Evolutionary conservation across 2,329 filamentous ascomycete species (phyloP).

Genomic region (Aphanocladium album): DNA sequence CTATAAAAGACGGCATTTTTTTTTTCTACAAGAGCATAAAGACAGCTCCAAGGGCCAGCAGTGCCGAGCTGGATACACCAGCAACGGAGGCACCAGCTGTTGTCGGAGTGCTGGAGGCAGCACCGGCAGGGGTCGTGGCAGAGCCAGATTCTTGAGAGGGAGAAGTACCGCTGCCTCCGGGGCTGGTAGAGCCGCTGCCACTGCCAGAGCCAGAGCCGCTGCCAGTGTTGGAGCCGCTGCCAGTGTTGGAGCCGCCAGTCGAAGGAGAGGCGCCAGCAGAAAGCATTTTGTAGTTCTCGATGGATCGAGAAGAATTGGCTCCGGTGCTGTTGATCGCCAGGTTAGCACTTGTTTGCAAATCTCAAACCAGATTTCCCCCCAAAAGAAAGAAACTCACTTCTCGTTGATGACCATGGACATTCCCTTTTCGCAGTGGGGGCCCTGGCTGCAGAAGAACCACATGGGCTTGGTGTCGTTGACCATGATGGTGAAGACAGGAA

Average conservation of each 20-base stretch:
- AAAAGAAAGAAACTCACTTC: conserved; percentile 45
- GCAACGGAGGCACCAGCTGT: conserved; percentile 20
- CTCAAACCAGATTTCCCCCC: not conserved
- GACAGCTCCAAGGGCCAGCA: conserved; percentile 39
- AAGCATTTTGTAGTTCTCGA: conserved; percentile 42
- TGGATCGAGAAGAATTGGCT: conserved; percentile 48
- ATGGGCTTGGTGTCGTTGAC: conserved; percentile 65
- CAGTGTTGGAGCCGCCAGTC: conserved; percentile 14
- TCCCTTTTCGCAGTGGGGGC: conserved; percentile 66
- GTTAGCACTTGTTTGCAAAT: conserved; percentile 10
- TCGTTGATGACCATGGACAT: conserved; percentile 76
- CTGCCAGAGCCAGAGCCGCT: conserved; percentile 13
- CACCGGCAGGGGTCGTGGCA: not conserved
- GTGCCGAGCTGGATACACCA: conserved; percentile 35
- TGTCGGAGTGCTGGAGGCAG: conserved; percentile 15
- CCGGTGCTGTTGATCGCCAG: conserved; percentile 30
- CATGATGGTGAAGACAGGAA: conserved; percentile 66
- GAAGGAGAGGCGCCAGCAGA: conserved; percentile 25
- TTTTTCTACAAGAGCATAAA: conserved; percentile 35
- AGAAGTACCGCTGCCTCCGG: not conserved
- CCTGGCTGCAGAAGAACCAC: conserved; percentile 76
- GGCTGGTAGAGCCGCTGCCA: conserved; percentile 10
- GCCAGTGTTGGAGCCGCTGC: conserved; percentile 17
- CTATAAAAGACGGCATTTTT: not conserved
- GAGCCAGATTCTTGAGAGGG: conserved; percentile 5